Conservation (phyloP, 2,329 filamentous ascomycete genomes). For the Simplicillium sp. region DNA sequence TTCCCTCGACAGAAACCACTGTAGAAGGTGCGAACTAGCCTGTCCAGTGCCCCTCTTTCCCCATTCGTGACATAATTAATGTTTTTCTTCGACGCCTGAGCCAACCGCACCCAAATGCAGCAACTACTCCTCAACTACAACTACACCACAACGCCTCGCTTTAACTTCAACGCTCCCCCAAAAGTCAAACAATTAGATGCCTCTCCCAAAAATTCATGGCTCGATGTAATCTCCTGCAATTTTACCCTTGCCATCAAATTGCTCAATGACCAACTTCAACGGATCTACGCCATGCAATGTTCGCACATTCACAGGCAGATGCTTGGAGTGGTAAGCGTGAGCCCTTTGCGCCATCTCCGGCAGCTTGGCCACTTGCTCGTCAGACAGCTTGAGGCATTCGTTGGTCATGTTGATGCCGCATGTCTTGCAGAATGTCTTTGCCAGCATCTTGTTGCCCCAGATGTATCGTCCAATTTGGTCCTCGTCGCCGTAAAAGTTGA, state of each 20-base stretch:
- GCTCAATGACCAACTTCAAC: constrained; percentile 12
- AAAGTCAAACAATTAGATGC: too few species aligned
- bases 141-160: too few species aligned
- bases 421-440: constrained; percentile 37
- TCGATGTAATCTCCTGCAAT: constrained; percentile 27
- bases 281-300: constrained; percentile 28
- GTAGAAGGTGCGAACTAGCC: too few species aligned
- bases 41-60: too few species aligned
- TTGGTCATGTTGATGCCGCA: constrained; percentile 37
- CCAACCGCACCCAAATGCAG: too few species aligned
- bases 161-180: too few species aligned
- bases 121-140: too few species aligned
- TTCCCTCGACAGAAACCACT: too few species aligned
- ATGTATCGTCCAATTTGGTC: constrained; percentile 29
- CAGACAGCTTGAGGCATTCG: constrained; percentile 15
- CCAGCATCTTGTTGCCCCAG: constrained; percentile 19
- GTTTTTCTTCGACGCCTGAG: too few species aligned
- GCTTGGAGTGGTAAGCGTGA: constrained; percentile 3
- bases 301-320: constrained; percentile 27
- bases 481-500: constrained; percentile 26
- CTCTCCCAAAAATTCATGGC: constrained; percentile 17
- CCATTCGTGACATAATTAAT: too few species aligned
- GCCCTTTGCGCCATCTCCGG: constrained; percentile 13
- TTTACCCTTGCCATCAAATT: constrained; percentile 17
- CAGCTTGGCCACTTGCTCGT: constrained; percentile 25